A percentile compares a stretch with the other conserved stretches of the same genome.
phyloP scores from a whole-genome alignment of 192 early-diverging fungal species.

The Podila epigama region DNA sequence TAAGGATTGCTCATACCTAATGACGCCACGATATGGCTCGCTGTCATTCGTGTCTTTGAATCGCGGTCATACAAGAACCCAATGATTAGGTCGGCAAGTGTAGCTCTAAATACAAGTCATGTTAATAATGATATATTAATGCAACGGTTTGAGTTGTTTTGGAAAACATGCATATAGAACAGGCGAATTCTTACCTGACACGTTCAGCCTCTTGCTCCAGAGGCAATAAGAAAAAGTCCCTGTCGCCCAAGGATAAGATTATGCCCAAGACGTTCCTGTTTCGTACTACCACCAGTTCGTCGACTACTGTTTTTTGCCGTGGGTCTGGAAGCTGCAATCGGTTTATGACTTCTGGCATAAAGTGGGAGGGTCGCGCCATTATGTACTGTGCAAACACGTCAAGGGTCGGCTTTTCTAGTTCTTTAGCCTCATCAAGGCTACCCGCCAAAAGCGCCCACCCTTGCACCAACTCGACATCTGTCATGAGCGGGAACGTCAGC shows the following conservation, averaged over 20 bases:
- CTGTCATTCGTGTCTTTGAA: neutral
- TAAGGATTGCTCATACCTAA: conserved; percentile 6
- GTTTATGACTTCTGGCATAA: conserved; percentile 3
- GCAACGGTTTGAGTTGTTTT: neutral
- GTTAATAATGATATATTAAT: neutral
- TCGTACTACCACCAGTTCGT: too few relatives aligned
- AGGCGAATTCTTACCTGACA: conserved; percentile 5
- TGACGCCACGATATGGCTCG: conserved; percentile 11
- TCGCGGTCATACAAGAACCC: neutral
- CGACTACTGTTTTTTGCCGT: neutral
- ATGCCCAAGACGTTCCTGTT: conserved; percentile 7
- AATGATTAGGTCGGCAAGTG: conserved; percentile 10
- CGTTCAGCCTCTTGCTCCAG: neutral
- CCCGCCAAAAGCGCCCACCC: neutral
- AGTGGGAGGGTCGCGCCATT: neutral
- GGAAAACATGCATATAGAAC: neutral
- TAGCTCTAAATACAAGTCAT: neutral
- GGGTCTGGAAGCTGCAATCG: neutral
- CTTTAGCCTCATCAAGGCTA: neutral
- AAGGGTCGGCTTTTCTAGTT: neutral
- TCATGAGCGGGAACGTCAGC: neutral
- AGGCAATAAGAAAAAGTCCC: neutral
- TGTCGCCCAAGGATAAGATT: neutral
- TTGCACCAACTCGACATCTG: neutral
- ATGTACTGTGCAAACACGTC: neutral